Percentiles rank a stretch among this genome's conserved stretches.
Conservation (phyloP, 495 filamentous ascomycete species). For the Amorphotheca resinae region DNA sequence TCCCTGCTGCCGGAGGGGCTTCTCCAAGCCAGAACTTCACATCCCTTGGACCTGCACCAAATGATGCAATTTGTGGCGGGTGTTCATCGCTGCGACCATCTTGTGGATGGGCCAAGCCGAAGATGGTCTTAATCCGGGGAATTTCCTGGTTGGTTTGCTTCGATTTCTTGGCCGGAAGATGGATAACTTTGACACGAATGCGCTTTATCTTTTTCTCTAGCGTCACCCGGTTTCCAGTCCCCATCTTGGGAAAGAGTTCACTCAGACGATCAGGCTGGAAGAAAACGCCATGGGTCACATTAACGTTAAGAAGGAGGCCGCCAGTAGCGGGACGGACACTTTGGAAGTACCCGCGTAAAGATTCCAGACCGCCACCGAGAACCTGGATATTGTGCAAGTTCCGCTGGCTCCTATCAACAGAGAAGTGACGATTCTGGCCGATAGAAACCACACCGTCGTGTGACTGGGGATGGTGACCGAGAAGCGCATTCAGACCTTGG, state of each 20-base stretch:
- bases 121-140: constrained; percentile 32
- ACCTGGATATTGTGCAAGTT: constrained; percentile 13
- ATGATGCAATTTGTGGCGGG: constrained; percentile 25
- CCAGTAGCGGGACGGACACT: constrained; percentile 55
- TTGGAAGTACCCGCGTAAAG: constrained; percentile 53
- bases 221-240: constrained; percentile 9
- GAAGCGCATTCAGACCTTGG: constrained; percentile 37
- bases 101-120: constrained; percentile 29
- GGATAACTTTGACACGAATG: constrained; percentile 30
- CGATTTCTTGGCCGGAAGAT: constrained; percentile 30
- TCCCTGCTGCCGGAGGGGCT: background rate
- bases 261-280: constrained; percentile 19
- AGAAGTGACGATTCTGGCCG: constrained; percentile 33
- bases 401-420: constrained; percentile 15
- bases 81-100: constrained; percentile 17
- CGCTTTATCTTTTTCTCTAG: constrained; percentile 30
- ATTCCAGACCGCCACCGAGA: constrained; percentile 30
- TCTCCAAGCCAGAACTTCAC: constrained; percentile 36
- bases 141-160: constrained; percentile 24
- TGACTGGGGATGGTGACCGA: constrained; percentile 29
- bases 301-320: constrained; percentile 49
- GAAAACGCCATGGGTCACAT: constrained; percentile 37
- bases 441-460: constrained; percentile 16
- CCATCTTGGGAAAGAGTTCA: constrained; percentile 3
- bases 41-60: constrained; percentile 35